Base-by-base conservation (phyloP, 306 rosid genomes). In the Trichosanthes truncata region DNA sequence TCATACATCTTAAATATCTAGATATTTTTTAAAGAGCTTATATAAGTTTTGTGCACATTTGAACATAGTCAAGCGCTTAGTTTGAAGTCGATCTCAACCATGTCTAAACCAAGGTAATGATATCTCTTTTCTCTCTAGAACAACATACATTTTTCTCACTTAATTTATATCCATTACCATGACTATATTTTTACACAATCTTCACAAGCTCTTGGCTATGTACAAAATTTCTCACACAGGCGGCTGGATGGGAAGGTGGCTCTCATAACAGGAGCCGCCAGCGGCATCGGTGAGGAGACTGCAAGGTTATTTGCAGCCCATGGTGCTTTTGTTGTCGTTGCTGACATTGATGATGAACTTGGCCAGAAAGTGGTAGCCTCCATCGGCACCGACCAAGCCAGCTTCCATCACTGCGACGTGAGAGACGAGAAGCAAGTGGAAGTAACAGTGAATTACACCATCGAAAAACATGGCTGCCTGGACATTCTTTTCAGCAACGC, bases 231-330 rank as follows among this genome's bases (percentile, higher is more conserved):
- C 55, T 23, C 76, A 21, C 6, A 51, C 15, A 38, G 59, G 13
- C 59, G 25, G 43, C 25, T 95, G 83, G 89, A 92, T 80, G 96
- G 97, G 41, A 95, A 91, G 87, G 96, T 95, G 36, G 92, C 93
- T 31, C 73, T 94, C 4, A 78, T 94, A 48, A 94, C 97, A 0
- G 98, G 97, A 1, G 98, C 86, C 2, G 97, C 97, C 0, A 90
- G 96, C 55, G 98, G 98, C 11, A 94, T 94, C 61, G 98, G 98
- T 0, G 92, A 84, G 84, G 97, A 86, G 63, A 82, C 98, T 1
- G 90, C 77, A 55, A 87, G 91, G 79, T 55, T 89, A 13, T 94
- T 94, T n/a, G 86, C 85, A 0, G 85, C 80, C 33, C 84, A 91
- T 43, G 98, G 97, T 10, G 97, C 98, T 53, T 60, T 77, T 10